Percentiles rank a stretch among this genome's conserved stretches.
Conservation (phyloP, 2,329 filamentous ascomycete genomes). For the Xylariales sp. region DNA sequence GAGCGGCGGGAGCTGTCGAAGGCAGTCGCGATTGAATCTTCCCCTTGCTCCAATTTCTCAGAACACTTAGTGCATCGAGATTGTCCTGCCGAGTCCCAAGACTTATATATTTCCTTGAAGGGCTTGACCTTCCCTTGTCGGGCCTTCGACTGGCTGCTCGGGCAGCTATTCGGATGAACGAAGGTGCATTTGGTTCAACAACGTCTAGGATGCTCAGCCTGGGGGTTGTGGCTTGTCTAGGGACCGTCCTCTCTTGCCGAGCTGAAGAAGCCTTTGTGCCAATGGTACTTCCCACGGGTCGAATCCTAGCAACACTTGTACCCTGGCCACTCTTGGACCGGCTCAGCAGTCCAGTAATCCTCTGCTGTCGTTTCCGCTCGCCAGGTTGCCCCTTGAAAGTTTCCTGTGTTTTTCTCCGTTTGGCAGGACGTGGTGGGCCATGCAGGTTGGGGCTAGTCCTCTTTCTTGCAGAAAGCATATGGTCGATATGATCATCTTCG, state of each 20-base stretch:
- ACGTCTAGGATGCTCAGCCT: conserved; percentile 59
- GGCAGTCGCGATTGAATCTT: conserved; percentile 40
- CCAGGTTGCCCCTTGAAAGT: conserved; percentile 23
- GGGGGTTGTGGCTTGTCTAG: conserved; percentile 30
- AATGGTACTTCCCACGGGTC: conserved; percentile 2
- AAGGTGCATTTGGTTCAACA: conserved; percentile 46
- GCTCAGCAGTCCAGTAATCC: conserved; percentile 23
- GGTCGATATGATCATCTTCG: conserved; percentile 49
- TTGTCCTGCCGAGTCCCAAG: conserved; percentile 59
- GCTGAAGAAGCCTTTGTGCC: conserved; percentile 8
- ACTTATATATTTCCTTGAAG: conserved; percentile 51
- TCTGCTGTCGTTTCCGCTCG: conserved; percentile 24
- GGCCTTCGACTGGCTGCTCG: conserved; percentile 45
- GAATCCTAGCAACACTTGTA: not conserved
- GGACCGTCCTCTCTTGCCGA: conserved; percentile 9
- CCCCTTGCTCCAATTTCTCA: conserved; percentile 53
- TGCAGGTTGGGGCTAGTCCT: conserved; percentile 27
- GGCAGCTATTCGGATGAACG: conserved; percentile 57
- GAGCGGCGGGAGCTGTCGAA: conserved; percentile 23
- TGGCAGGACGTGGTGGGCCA: conserved; percentile 20
- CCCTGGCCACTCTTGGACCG: conserved; percentile 15
- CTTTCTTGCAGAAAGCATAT: conserved; percentile 42
- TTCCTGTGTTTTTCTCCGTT: conserved; percentile 28
- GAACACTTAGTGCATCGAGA: conserved; percentile 47
- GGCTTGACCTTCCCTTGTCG: conserved; percentile 50